phyloP scores from a whole-genome alignment of 2,329 filamentous ascomycete species.

The Phoma sp. region DNA sequence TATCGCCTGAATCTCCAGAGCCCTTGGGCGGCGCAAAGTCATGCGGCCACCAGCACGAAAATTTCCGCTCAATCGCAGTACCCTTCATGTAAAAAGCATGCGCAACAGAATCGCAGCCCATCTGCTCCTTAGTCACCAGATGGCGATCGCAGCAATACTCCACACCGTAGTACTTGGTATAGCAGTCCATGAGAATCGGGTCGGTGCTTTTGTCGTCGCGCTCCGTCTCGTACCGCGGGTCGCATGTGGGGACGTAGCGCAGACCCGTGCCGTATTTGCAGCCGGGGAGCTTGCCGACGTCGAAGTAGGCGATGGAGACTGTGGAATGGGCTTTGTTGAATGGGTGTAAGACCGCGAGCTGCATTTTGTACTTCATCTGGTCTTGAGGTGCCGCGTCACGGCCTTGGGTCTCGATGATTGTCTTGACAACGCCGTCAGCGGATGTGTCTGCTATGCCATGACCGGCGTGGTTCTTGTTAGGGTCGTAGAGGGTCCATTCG shows the following conservation, averaged over 20 bases:
- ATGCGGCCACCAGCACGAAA: conserved; percentile 9
- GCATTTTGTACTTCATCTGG: background rate
- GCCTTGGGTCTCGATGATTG: background rate
- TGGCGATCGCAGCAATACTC: background rate
- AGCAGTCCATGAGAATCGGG: background rate
- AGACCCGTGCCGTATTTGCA: background rate
- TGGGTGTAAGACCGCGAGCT: background rate
- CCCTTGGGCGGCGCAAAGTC: conserved; percentile 8
- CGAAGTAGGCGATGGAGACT: background rate
- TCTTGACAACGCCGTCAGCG: background rate
- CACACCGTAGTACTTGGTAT: background rate
- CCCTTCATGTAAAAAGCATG: background rate
- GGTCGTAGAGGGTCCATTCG: conserved; percentile 24
- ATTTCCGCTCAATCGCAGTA: conserved; percentile 4
- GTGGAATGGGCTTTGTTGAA: background rate
- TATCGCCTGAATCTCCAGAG: no score
- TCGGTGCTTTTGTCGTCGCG: background rate
- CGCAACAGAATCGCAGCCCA: background rate
- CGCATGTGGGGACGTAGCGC: background rate
- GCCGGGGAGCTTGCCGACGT: background rate
- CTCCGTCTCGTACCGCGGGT: conserved; percentile 1
- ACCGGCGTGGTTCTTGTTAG: conserved; percentile 14
- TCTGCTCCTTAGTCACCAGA: background rate
- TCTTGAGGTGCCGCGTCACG: background rate
- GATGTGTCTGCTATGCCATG: background rate